These are phyloP conservation scores for Chenopodium suecicum DNA, from an alignment of 148 eudicot species.

Conservation along the genomic window DNA sequence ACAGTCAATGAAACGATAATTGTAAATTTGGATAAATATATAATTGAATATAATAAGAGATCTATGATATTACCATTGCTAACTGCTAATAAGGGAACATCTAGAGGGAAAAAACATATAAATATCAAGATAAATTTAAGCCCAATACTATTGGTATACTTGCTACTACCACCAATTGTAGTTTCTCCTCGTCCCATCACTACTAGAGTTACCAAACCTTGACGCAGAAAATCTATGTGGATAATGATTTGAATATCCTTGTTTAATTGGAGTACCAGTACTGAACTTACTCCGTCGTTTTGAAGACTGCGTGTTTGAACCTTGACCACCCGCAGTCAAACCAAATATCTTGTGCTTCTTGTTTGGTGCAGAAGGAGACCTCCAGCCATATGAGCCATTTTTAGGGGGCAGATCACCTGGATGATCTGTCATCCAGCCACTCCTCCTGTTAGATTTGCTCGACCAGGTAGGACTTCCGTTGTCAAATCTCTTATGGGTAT, in stretches of 20 bases:
- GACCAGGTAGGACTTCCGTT: constrained; percentile 33
- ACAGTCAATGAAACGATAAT: too few species aligned
- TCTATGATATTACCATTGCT: too few species aligned
- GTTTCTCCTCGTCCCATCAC: constrained; percentile 44
- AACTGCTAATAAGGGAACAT: too few species aligned
- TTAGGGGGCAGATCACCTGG: constrained; percentile 41
- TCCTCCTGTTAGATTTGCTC: constrained; percentile 45
- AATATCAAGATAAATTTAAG: background rate
- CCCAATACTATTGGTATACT: background rate
- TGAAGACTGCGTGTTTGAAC: constrained; percentile 38
- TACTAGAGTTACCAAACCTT: constrained; percentile 47
- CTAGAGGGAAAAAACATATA: background rate
- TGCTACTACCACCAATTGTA: constrained; percentile 41
- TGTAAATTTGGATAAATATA: too few species aligned
- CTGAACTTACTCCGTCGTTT: constrained; percentile 31
- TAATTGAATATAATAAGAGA: too few species aligned
- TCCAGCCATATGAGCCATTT: constrained; percentile 42
- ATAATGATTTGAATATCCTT: constrained; percentile 32
- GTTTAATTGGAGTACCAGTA: constrained; percentile 32
- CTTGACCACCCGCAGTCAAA: constrained; percentile 37
- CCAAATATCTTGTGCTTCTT: constrained; percentile 33
- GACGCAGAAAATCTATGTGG: constrained; percentile 46
- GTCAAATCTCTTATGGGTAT: constrained; percentile 40
- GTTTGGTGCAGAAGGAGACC: constrained; percentile 59
- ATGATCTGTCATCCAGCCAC: constrained; percentile 73